phyloP scores from a whole-genome alignment of 345 rosid genomes.

The Syzygium jambos region DNA sequence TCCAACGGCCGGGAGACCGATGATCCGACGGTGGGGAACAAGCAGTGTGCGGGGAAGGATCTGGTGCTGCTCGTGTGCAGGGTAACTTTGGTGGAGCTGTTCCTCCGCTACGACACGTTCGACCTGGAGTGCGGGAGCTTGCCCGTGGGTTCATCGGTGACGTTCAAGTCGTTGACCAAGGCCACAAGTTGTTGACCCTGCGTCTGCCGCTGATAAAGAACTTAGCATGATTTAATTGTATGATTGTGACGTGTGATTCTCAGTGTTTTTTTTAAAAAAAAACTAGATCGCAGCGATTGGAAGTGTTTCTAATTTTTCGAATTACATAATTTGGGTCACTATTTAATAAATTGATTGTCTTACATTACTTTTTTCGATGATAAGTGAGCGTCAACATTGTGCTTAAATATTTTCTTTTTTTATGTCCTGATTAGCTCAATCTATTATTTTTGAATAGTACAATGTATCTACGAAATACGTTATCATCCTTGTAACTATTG shows the following conservation, averaged over 20 bases:
- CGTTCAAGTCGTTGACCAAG: conserved; percentile 31
- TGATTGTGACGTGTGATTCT: not conserved
- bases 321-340: not conserved
- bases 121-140: conserved; percentile 5
- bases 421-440: not conserved
- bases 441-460: too few relatives aligned
- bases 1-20: conserved; percentile 37
- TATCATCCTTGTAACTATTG: too few relatives aligned
- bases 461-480: too few relatives aligned
- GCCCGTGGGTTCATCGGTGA: conserved; percentile 13
- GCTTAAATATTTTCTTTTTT: not conserved
- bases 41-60: conserved; percentile 47
- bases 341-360: not conserved
- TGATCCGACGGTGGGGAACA: conserved; percentile 28
- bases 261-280: not conserved
- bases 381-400: not conserved
- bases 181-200: conserved; percentile 7
- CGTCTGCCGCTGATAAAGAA: not conserved
- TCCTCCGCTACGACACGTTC: conserved; percentile 44
- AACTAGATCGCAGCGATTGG: not conserved
- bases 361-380: not conserved
- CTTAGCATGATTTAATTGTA: not conserved
- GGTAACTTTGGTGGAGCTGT: conserved; percentile 32
- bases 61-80: conserved; percentile 34
- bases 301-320: not conserved